Evolutionary conservation across 768 basidiomycete species (phyloP).

Genomic region (Hemileccinum impolitum): DNA sequence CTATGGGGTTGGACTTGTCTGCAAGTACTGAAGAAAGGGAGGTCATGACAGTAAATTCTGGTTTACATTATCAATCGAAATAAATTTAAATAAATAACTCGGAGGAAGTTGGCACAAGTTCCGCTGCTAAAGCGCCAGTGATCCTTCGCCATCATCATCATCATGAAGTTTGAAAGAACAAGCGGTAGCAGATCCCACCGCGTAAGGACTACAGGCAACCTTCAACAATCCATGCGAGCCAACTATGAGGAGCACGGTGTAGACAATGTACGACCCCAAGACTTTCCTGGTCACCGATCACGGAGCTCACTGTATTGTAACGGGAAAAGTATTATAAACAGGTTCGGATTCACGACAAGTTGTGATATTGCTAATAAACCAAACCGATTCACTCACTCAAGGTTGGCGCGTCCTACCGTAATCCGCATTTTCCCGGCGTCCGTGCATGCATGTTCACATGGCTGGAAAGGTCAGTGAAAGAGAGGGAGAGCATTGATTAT

Average conservation of each 20-base stretch:
- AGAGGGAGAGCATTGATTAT: neutral
- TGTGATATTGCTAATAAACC: neutral
- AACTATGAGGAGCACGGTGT: conserved; percentile 57
- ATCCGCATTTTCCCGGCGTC: conserved; percentile 69
- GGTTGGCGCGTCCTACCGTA: conserved; percentile 67
- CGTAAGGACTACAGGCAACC: conserved; percentile 21
- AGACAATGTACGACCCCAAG: conserved; percentile 42
- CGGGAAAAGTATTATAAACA: conserved; percentile 27
- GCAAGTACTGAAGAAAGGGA: neutral
- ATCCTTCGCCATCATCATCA: neutral
- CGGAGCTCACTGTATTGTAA: conserved; percentile 3
- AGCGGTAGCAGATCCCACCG: conserved; percentile 24
- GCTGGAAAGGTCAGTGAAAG: conserved; percentile 43
- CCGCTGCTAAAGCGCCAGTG: too few relatives aligned
- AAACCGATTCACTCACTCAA: conserved; percentile 12
- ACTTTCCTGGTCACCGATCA: neutral
- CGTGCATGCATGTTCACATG: conserved; percentile 51
- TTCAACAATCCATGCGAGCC: conserved; percentile 44
- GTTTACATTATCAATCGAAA: too few relatives aligned
- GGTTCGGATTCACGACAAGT: conserved; percentile 11
- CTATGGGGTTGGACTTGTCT: neutral
- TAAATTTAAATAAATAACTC: neutral
- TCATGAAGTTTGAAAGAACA: conserved; percentile 8
- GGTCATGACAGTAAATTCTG: neutral
- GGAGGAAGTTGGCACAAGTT: neutral